A percentile compares a stretch with the other conserved stretches of the same genome.
Evolutionary conservation across 2,329 filamentous ascomycete genomes (phyloP).

Genomic region (Xylariaceae sp.): DNA sequence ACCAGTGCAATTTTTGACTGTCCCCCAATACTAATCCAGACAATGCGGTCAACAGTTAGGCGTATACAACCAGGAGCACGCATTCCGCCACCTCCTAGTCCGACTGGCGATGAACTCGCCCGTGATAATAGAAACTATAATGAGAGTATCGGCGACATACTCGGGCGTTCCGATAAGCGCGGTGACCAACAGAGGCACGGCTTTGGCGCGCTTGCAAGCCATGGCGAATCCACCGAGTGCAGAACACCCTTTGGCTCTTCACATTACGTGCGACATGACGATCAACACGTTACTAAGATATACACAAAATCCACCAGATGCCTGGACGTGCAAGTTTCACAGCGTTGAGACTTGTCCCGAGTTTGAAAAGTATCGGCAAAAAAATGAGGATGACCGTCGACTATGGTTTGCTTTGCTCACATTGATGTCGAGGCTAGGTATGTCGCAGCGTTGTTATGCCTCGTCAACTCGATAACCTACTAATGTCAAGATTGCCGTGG

Average conservation of each 20-base stretch:
- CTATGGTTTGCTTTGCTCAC: slow-evolving; percentile 15
- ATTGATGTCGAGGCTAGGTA: slow-evolving; percentile 19
- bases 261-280: slow-evolving; percentile 10
- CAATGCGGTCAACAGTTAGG: slow-evolving; percentile 5
- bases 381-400: slow-evolving; percentile 1
- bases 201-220: slow-evolving; percentile 12
- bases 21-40: not conserved
- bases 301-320: slow-evolving; percentile 11
- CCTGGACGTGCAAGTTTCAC: slow-evolving; percentile 17
- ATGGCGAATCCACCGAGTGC: slow-evolving; percentile 12
- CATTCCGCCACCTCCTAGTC: slow-evolving; percentile 6
- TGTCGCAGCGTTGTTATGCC: not conserved
- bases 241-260: slow-evolving; percentile 11
- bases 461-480: not conserved
- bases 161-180: slow-evolving; percentile 3
- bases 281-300: slow-evolving; percentile 12
- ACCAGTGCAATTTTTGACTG: not conserved
- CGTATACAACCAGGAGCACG: slow-evolving; percentile 10
- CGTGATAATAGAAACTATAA: slow-evolving; percentile 12
- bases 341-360: slow-evolving; percentile 8
- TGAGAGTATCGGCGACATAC: slow-evolving; percentile 15
- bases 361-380: slow-evolving; percentile 11
- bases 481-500: not conserved
- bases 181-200: slow-evolving; percentile 12
- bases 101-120: slow-evolving; percentile 13